Evolutionary conservation across 2,329 filamentous ascomycete genomes (phyloP), one percentile per base, ranked within the genome.

Genomic region (Hymenoscyphus scutula): DNA sequence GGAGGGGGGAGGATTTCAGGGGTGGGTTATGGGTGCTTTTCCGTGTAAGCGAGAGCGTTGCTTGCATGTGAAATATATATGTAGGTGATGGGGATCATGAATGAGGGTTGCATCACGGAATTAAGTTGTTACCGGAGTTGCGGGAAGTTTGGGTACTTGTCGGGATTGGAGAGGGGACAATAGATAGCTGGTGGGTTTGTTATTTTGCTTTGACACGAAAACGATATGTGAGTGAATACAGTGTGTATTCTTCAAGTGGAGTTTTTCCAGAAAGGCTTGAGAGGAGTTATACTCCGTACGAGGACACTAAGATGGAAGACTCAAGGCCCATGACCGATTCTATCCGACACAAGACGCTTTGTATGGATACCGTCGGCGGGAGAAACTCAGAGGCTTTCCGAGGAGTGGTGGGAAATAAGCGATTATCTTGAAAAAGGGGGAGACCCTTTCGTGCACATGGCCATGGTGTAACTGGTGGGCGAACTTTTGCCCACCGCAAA

Each of bases 61-160:
- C 41, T 54, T 54, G 60, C 57, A 60, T 60, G 38, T 45, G 23
- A 53, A 41, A n/a, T 29, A 13, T 13, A 34, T 13, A 34, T 34
- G 32, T 34, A 34, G 32, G 32, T 59, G 27, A 53, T 34, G 54
- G 41, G 38, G 62, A 55, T 60, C 23, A 25, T 25, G 38, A 23
- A 27, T 41, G 53, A 30, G 11, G 54, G 19, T 34, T 10, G 30
- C 27, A 34, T 61, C n/a, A 59, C 60, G 55, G 58, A 62, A 41
- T 58, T 58, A 60, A 19, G 27, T 61, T 48, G 34, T 8, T 60
- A 65, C 60, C 63, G 55, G 29, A 58, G 13, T 59, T 61, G 27
- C 11, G n/a, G 27, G 34, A 56, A 41, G 27, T 61, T 30, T 61
- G 62, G 62, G n/a, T 53, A 17, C 6, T 23, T 7, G 6, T 57